Evolutionary conservation across 164 flowering plant species (phyloP), one percentile per base, ranked within the genome.

Genomic region (Stephania cephalantha): DNA sequence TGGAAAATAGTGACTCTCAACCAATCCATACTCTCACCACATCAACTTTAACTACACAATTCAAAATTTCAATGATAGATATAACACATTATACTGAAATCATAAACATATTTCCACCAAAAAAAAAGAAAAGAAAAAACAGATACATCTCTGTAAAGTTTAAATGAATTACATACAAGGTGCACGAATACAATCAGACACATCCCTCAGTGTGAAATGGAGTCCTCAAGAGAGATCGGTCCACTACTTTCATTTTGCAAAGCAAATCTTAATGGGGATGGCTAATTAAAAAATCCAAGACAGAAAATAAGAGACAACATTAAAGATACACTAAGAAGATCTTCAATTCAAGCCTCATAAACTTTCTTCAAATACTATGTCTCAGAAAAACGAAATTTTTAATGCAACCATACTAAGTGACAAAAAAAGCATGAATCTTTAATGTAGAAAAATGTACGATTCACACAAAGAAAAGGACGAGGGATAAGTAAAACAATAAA

Each of bases 201-300:
- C 15, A 74, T 68, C 76, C 71, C 76, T 74, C 76, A 74, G 66
- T 11, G 18, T 11, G 18, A 20, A 44, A 31, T 3, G 20, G 31
- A 48, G 31, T 68, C 71, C 68, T 74, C 76, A 68, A 68, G 31
- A 48, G 64, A 74, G 22, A 68, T 74, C 71, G 67, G 71, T 9
- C 76, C 76, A 74, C 72, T 74, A 74, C 76, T 74, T 74, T 74
- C 5, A 29, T 68, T 48, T 45, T 18, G 46, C 18, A 48, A 68
- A 50, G 65, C 29, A 61, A 9, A 20, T 74, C 76, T 17, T 74
- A 48, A 68, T 52, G 18, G 71, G 71, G 76, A 74, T 52, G 31
- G 9, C 4, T 20, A 61, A 4, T 61, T 2, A 35, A 20, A n/a
- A 35, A 35, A 61, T 61, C 25, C 22, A n/a, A 17, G 42, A 35